phyloP scores from a whole-genome alignment of 768 basidiomycete species.

The Pisolithus sp. region DNA sequence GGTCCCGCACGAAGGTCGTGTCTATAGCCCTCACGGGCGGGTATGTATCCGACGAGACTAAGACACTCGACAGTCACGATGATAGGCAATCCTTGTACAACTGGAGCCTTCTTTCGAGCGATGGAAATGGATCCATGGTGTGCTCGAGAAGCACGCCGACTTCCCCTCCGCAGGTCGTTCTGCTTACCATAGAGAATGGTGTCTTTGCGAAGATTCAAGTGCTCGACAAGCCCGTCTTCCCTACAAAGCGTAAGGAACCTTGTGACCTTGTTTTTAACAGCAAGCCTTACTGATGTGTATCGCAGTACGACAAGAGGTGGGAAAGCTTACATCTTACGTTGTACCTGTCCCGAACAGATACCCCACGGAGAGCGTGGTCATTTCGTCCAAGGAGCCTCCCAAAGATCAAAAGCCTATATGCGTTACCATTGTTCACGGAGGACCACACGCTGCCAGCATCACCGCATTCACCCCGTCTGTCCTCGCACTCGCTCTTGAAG shows the following conservation, averaged over 20 bases:
- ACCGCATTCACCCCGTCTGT: conserved; percentile 42
- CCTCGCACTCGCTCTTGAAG: conserved; percentile 48
- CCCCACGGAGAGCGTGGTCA: conserved; percentile 51
- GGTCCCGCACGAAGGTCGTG: conserved; percentile 46
- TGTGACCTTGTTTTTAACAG: neutral
- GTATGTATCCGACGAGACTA: conserved; percentile 27
- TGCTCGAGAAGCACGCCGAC: conserved; percentile 45
- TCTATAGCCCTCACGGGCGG: conserved; percentile 39
- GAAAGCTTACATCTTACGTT: conserved; percentile 35
- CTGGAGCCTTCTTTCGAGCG: conserved; percentile 50
- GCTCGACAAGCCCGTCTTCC: conserved; percentile 38
- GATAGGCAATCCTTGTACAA: conserved; percentile 30
- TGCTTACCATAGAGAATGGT: conserved; percentile 34
- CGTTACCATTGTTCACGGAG: conserved; percentile 54
- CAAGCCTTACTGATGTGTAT: neutral
- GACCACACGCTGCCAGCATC: conserved; percentile 47
- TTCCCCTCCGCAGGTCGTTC: conserved; percentile 42
- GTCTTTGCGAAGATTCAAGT: conserved; percentile 28
- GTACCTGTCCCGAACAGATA: conserved; percentile 43
- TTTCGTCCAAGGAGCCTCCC: conserved; percentile 27
- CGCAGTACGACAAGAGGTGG: conserved; percentile 40
- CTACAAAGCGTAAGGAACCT: conserved; percentile 32
- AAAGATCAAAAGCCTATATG: conserved; percentile 33
- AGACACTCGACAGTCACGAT: neutral
- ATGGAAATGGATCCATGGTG: conserved; percentile 37